Evolutionary conservation across 495 filamentous ascomycete genomes (phyloP), one percentile per base, ranked within the genome.

Genomic region (Penicillium goetzii): DNA sequence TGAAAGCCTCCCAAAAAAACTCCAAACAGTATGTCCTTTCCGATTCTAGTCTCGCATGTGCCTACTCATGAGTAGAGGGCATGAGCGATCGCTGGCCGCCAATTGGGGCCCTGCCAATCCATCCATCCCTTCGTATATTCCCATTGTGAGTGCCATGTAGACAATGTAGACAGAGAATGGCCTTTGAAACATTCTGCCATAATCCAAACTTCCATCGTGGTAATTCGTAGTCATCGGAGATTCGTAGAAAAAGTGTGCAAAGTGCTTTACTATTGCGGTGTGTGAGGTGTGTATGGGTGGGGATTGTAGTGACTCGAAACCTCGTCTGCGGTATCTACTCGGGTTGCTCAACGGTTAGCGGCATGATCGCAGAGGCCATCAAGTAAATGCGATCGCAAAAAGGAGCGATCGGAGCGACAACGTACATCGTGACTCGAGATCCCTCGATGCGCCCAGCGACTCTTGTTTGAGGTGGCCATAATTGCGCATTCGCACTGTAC

Each of bases 341-440:
- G 25, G n/a, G 19, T 21, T 4, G 3, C 2, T 30, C 5, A 19
- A 33, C 17, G 14, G n/a, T 55, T 55, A 55, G 52, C 52, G 8
- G n/a, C 52, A 55, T 33, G 5, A 55, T 53, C 32, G 17, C 51
- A 19, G 0, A 7, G 28, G 50, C 50, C 12, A 53, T 10, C 15
- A 3, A 51, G 23, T 53, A 61, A 43, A 47, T 55, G 43, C 28
- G 28, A 65, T 53, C 36, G 40, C 15, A 12, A 52, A 32, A 8
- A 36, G 47, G 25, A 17, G 14, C n/a, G 14, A 40, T 23, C 14
- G 34, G 14, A 40, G 28, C 2, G n/a, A 57, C 23, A 40, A 72
- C 76, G 26, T 72, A 79, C 76, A 71, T 33, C 62, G 67, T 11
- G 74, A 74, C 52, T 80, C 77, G 4, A 75, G 45, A 58, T 78